Conservation (phyloP, 352 stramenopile genomes). For the Blastocystis sp. region DNA sequence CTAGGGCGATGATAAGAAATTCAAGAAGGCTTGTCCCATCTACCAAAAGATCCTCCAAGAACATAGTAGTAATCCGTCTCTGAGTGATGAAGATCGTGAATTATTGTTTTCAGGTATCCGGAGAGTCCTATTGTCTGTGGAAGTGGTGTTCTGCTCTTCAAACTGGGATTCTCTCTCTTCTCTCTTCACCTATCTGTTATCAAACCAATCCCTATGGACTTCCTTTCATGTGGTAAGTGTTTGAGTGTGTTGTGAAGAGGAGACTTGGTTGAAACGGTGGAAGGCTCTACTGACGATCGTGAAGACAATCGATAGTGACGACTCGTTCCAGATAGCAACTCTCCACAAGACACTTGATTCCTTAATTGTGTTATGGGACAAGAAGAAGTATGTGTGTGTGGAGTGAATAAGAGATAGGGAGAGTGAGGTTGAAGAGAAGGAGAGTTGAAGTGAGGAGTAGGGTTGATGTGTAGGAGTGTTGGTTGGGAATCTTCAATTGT, state of each 20-base stretch:
- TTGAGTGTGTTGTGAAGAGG: neutral
- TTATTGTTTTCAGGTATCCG: conserved; percentile 6
- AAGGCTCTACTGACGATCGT: neutral
- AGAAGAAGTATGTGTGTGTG: neutral
- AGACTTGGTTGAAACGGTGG: conserved; percentile 4
- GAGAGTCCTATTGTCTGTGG: neutral
- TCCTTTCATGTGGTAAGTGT: neutral
- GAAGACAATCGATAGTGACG: neutral
- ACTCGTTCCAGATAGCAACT: neutral
- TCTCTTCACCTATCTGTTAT: neutral
- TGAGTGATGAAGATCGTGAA: neutral
- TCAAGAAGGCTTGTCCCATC: neutral
- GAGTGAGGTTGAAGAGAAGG: neutral
- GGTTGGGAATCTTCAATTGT: neutral
- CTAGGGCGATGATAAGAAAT: conserved; percentile 41
- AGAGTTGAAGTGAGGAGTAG: neutral
- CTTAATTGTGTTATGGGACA: neutral
- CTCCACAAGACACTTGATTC: neutral
- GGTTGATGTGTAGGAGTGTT: neutral
- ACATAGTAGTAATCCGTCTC: neutral
- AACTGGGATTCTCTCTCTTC: neutral
- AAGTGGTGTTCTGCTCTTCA: neutral
- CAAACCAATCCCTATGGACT: neutral
- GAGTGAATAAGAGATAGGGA: neutral
- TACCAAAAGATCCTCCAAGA: conserved; percentile 17